Evolutionary conservation across 352 stramenopile species (phyloP), one percentile per base, ranked within the genome.

Genomic region (Globisporangium canariense): DNA sequence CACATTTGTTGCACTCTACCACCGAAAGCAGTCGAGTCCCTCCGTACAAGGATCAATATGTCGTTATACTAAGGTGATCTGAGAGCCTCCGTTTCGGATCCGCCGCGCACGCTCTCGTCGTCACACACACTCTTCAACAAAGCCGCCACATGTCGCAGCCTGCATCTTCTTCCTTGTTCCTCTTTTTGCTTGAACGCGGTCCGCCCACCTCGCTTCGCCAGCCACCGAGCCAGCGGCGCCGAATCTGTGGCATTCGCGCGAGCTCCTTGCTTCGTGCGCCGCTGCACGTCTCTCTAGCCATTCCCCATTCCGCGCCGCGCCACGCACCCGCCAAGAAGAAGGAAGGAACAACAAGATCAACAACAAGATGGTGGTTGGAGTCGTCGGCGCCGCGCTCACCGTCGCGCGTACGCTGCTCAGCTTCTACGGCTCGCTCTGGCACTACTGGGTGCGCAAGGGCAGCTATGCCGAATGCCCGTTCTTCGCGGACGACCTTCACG

Each of bases 391-490:
- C 25, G 70, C 57, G 50, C 61, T 64, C 38, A 54, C 55, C 18
- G 65, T 66, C 58, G 71, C 47, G 65, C 76, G 74, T 59, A 74
- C 82, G 71, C 72, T 93, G 34, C 65, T 90, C 56, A 79, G 71
- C 68, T 93, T 89, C 71, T 93, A 93, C 70, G 82, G 79, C 58
- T 91, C 84, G 55, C 75, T 93, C 50, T 65, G 76, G 61, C 76
- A 90, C 74, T 93, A 91, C 75, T 93, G 84, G 84, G 62, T 91
- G 68, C 81, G 83, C 65, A 73, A 81, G 58, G 84, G 82, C 65
- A 77, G 61, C 52, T 93, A 93, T 71, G 74, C 77, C n/a, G 77
- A 88, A 25, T 89, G 82, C 64, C 82, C 84, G 57, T 93, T 91
- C 73, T 93, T 93, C 74, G 57, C 60, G 32, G 74, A 93, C 30